Base-by-base conservation (phyloP, 2,329 filamentous ascomycete species). In the Fusarium sp. region DNA sequence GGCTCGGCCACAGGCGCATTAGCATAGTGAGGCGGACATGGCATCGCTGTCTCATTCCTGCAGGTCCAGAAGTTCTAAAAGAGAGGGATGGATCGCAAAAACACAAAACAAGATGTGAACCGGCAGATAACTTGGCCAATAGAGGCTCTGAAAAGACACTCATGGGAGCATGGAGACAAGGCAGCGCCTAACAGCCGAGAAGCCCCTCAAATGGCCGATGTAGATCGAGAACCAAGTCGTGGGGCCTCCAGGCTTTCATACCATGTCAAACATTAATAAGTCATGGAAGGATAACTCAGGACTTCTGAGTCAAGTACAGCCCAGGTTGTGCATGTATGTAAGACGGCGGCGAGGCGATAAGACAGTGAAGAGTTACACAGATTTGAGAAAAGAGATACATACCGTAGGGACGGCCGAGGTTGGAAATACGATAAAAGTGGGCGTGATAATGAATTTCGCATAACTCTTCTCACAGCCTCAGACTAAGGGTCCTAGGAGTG, bases 81-180 rank as follows among this genome's bases (percentile, higher is more conserved):
- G 32, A 25, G 57, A 34, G 42, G 8, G 34, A 43, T 48, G n/a
- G 34, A 7, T 34, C 27, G 34, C 25, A 37, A 48, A 54, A 46
- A 64, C 23, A 43, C 45, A 55, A 64, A 23, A 43, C 45, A 55
- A 43, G 49, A 42, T 47, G 32, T 48, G 32, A 47, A 28, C 32
- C 43, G n/a, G 42, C 48, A 46, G 50, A 58, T 49, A 57, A 43
- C 9, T 54, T 70, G 42, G 62, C 72, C 72, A 74, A 74, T 74
- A 32, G 45, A 54, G 41, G 27, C 41, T 41, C 47, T 56, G 51
- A 50, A 41, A 10, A 18, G 47, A 51, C 55, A 55, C 70, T 70
- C 69, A 73, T 73, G 72, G 59, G 62, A 61, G 55, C 66, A 73
- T 50, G 68, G 42, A 63, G 59, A 56, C 37, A 41, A 65, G 63